Conservation (phyloP, 1,284 basidiomycete genomes). For the Pseudozyma tsukubaensis region DNA sequence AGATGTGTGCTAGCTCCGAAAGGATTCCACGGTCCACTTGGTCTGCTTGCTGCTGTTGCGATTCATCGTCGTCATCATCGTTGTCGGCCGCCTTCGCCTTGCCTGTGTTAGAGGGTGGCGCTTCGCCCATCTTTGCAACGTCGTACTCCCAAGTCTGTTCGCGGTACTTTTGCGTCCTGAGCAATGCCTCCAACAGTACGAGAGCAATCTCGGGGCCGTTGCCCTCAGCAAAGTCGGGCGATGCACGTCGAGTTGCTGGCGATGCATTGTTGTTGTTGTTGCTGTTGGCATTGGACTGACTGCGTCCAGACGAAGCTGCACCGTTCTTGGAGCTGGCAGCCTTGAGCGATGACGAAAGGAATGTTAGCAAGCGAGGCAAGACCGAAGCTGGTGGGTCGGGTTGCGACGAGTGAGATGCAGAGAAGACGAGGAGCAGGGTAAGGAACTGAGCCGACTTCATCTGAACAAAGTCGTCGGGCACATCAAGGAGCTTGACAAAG, state of each 20-base stretch:
- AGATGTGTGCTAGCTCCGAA: constrained; percentile 49
- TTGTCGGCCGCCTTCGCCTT: constrained; percentile 25
- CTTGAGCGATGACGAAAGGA: constrained; percentile 43
- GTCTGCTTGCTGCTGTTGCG: constrained; percentile 19
- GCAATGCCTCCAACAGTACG: constrained; percentile 86
- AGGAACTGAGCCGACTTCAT: constrained; percentile 89
- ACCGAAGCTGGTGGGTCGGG: constrained; percentile 39
- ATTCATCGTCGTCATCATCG: constrained; percentile 21
- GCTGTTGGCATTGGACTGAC: constrained; percentile 3
- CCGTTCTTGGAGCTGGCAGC: constrained; percentile 36
- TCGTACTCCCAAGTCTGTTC: constrained; percentile 71
- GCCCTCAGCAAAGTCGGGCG: constrained; percentile 62
- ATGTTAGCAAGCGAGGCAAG: constrained; percentile 43
- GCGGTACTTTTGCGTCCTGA: constrained; percentile 83
- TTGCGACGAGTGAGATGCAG: constrained; percentile 34
- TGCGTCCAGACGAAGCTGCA: constrained; percentile 1
- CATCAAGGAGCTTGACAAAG: constrained; percentile 82
- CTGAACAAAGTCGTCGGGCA: constrained; percentile 91
- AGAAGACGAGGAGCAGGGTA: constrained; percentile 77
- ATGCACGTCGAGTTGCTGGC: constrained; percentile 33
- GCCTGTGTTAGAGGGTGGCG: constrained; percentile 10
- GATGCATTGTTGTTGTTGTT: constrained; percentile 15
- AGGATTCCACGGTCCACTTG: constrained; percentile 47
- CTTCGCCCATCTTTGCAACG: constrained; percentile 46
- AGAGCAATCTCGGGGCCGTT: constrained; percentile 89